Evolutionary conservation across 2,329 filamentous ascomycete genomes (phyloP).

Genomic region (Diaporthe batatas): DNA sequence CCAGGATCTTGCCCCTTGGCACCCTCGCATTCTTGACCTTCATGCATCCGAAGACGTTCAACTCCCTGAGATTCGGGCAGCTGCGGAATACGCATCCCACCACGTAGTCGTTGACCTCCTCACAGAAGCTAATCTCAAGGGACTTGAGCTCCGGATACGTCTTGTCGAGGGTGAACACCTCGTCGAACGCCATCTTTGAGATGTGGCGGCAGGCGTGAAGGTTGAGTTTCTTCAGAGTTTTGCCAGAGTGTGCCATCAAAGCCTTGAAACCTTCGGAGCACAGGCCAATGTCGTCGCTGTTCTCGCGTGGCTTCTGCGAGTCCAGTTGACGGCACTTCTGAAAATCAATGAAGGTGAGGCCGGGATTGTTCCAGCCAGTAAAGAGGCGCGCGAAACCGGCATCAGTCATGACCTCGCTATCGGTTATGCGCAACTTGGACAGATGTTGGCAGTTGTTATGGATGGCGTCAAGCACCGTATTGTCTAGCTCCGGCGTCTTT

Average conservation of each 20-base stretch:
- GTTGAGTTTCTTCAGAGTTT: constrained; percentile 75
- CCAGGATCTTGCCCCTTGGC: constrained; percentile 67
- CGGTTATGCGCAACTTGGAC: constrained; percentile 83
- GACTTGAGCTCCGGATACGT: constrained; percentile 76
- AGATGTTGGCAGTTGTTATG: constrained; percentile 77
- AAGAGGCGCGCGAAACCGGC: constrained; percentile 80
- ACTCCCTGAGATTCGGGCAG: constrained; percentile 71
- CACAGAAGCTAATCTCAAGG: constrained; percentile 84
- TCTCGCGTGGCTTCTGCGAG: constrained; percentile 75
- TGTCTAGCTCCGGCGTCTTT: constrained; percentile 74
- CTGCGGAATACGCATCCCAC: constrained; percentile 73
- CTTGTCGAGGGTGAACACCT: constrained; percentile 74
- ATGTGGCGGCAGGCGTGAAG: constrained; percentile 91
- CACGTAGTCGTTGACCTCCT: constrained; percentile 74
- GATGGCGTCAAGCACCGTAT: constrained; percentile 78
- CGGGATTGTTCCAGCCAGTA: constrained; percentile 79
- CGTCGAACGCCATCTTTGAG: constrained; percentile 76
- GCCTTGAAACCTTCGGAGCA: constrained; percentile 82
- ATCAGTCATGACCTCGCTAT: constrained; percentile 83
- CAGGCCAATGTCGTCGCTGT: constrained; percentile 77
- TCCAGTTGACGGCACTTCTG: constrained; percentile 84
- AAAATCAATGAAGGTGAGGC: constrained; percentile 79
- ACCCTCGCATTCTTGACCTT: constrained; percentile 68
- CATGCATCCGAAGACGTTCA: constrained; percentile 77
- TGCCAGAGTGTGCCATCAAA: constrained; percentile 86